phyloP scores from a whole-genome alignment of 148 eudicot genomes.

The Cornus kousa region DNA sequence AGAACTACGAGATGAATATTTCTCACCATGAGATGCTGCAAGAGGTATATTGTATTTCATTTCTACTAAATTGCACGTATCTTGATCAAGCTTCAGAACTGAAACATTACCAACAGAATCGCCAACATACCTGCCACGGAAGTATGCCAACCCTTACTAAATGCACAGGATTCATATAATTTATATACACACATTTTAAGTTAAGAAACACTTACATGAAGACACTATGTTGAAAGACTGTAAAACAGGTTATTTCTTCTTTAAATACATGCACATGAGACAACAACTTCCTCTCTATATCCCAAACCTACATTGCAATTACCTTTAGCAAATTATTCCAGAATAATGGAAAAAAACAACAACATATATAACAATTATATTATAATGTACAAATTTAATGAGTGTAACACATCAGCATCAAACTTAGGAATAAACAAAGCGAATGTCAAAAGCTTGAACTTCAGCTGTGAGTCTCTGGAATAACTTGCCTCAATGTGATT shows the following conservation, averaged over 20 bases:
- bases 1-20: background rate
- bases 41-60: slow-evolving; percentile 82
- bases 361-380: background rate
- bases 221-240: slow-evolving; percentile 51
- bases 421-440: slow-evolving; percentile 5
- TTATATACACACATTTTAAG: background rate
- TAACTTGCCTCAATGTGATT: slow-evolving; percentile 80
- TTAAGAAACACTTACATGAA: slow-evolving; percentile 56
- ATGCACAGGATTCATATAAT: background rate
- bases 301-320: slow-evolving; percentile 69
- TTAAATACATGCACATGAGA: slow-evolving; percentile 46
- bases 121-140: slow-evolving; percentile 63
- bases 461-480: background rate
- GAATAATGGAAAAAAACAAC: background rate
- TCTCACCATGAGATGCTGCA: slow-evolving; percentile 75
- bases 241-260: slow-evolving; percentile 64
- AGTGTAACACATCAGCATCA: background rate
- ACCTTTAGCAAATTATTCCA: slow-evolving; percentile 3
- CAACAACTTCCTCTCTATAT: slow-evolving; percentile 55
- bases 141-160: background rate
- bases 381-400: background rate
- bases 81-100: slow-evolving; percentile 60
- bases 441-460: background rate
- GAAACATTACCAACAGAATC: slow-evolving; percentile 72
- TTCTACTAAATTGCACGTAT: slow-evolving; percentile 35